Evolutionary conservation across 2,329 filamentous ascomycete species (phyloP).

Genomic region (Fusarium nelsonii): DNA sequence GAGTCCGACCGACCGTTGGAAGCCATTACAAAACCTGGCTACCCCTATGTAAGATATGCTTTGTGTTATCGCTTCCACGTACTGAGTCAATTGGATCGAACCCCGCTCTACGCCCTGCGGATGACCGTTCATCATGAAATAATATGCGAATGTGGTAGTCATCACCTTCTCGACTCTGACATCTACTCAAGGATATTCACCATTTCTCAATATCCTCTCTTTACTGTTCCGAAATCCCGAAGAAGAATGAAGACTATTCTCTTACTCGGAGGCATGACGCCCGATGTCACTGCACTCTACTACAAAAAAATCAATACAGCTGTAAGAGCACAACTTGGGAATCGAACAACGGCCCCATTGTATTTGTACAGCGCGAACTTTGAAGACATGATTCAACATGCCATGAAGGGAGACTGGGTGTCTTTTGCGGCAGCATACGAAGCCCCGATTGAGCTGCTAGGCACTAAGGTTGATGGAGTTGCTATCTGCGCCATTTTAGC

Average conservation of each 20-base stretch:
- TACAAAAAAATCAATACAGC: slow-evolving; percentile 3
- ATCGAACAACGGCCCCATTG: background rate
- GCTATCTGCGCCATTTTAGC: slow-evolving; percentile 12
- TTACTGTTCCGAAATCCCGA: rapidly evolving
- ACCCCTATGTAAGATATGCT: too few relatives aligned
- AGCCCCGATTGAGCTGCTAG: background rate
- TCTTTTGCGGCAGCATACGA: background rate
- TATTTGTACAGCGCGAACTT: slow-evolving; percentile 14
- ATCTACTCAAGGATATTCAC: too few relatives aligned
- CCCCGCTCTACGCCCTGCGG: too few relatives aligned
- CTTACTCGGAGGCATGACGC: slow-evolving; percentile 12
- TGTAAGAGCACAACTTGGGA: background rate
- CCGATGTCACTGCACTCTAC: slow-evolving; percentile 2
- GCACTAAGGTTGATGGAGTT: background rate
- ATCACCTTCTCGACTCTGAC: too few relatives aligned
- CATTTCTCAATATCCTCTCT: too few relatives aligned
- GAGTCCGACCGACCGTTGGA: too few relatives aligned
- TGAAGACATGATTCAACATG: slow-evolving; percentile 11
- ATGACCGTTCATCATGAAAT: too few relatives aligned
- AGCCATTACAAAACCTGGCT: too few relatives aligned
- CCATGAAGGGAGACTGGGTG: background rate
- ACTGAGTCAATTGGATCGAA: too few relatives aligned
- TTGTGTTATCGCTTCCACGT: too few relatives aligned
- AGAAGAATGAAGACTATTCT: background rate
- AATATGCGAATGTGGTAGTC: too few relatives aligned